Conservation (phyloP, 1,284 basidiomycete species). For the Pyrrhoderma noxium region DNA sequence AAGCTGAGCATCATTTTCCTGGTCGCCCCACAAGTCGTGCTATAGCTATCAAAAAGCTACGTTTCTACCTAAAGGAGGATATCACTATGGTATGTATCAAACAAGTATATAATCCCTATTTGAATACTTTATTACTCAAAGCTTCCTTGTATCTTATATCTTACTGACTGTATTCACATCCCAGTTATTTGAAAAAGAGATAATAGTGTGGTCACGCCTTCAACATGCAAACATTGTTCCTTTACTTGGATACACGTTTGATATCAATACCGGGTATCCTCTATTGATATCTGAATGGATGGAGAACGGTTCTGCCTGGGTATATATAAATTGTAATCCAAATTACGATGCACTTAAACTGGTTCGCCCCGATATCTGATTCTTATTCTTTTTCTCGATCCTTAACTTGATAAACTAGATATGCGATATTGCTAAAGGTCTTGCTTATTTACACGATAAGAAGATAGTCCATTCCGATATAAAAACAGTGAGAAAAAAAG, state of each 20-base stretch:
- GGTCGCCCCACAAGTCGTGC: no score
- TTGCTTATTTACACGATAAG: not conserved
- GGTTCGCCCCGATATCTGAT: not conserved
- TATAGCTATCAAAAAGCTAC: no score
- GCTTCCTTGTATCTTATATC: no score
- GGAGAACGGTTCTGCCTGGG: conserved; percentile 3
- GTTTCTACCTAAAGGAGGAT: no score
- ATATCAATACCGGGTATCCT: not conserved
- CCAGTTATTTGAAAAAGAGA: conserved; percentile 12
- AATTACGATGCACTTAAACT: not conserved
- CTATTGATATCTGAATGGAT: conserved; percentile 12
- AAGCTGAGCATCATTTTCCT: no score
- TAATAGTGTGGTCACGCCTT: conserved; percentile 12
- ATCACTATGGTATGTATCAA: no score
- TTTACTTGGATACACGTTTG: conserved; percentile 8
- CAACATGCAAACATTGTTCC: conserved; percentile 12
- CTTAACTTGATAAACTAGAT: no score
- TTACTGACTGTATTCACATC: not conserved
- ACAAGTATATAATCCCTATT: no score
- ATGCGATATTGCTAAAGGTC: conserved; percentile 2
- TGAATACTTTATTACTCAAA: no score
- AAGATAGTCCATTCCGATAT: conserved; percentile 2
- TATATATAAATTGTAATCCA: not conserved
- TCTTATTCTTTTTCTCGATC: no score
- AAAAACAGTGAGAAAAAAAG: conserved; percentile 1